Conservation (phyloP, 2,329 filamentous ascomycete species). For the Cladosporium sp. region DNA sequence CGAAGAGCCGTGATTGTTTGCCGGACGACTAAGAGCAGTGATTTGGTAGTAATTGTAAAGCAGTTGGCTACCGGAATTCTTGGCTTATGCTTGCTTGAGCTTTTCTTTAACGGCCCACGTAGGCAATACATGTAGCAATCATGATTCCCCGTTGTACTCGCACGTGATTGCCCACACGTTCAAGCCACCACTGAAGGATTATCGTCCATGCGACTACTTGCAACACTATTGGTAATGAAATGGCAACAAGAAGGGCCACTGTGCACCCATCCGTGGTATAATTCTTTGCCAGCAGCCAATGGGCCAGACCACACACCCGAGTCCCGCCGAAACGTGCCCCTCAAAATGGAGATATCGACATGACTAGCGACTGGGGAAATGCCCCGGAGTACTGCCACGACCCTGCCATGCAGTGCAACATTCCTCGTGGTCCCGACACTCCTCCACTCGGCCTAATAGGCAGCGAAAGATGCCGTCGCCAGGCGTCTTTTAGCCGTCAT, state of each 20-base stretch:
- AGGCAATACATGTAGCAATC: too few species aligned
- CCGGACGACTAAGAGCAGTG: not conserved
- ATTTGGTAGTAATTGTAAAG: not conserved
- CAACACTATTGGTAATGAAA: not conserved
- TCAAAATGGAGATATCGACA: too few species aligned
- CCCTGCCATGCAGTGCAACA: not conserved
- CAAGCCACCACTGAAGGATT: not conserved
- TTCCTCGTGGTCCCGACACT: slow-evolving; percentile 9
- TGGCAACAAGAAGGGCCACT: slow-evolving; percentile 1
- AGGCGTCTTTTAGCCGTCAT: slow-evolving; percentile 11
- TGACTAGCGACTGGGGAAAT: not conserved
- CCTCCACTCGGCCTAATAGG: slow-evolving; percentile 7
- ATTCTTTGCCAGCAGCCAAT: not conserved
- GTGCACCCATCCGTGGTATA: not conserved
- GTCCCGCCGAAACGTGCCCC: not conserved
- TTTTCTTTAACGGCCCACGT: not conserved
- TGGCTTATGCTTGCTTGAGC: slow-evolving; percentile 9
- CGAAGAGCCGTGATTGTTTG: slow-evolving; percentile 4
- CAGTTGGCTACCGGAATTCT: not conserved
- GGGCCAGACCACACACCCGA: not conserved
- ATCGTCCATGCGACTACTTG: not conserved
- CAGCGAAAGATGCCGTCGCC: slow-evolving; percentile 7
- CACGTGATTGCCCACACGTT: too few species aligned
- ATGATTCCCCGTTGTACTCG: too few species aligned
- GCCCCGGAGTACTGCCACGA: not conserved